phyloP scores from a whole-genome alignment of 768 basidiomycete species.

The Mycena rebaudengoi region DNA sequence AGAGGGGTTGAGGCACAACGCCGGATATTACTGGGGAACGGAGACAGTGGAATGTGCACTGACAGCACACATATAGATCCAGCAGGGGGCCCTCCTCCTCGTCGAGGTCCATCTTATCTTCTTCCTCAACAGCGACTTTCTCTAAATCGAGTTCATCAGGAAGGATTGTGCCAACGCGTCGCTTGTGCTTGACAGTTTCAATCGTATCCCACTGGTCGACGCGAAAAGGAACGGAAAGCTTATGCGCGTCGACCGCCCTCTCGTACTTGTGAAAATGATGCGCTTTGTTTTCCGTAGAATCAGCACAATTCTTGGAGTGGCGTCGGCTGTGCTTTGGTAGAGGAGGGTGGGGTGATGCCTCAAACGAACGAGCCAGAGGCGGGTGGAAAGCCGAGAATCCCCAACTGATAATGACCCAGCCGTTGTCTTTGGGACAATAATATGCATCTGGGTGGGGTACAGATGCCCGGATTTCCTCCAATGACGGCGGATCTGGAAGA shows the following conservation, averaged over 20 bases:
- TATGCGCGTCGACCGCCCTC: conserved; percentile 73
- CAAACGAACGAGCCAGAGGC: conserved; percentile 66
- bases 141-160: conserved; percentile 54
- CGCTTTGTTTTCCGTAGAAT: conserved; percentile 58
- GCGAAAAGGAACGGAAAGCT: conserved; percentile 68
- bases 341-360: conserved; percentile 45
- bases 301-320: conserved; percentile 20
- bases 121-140: conserved; percentile 44
- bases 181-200: conserved; percentile 58
- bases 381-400: conserved; percentile 69
- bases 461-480: conserved; percentile 70
- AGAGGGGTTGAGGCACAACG: conserved; percentile 67
- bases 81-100: conserved; percentile 65
- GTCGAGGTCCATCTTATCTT: conserved; percentile 40
- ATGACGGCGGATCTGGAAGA: conserved; percentile 50
- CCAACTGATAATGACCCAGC: conserved; percentile 83
- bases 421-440: conserved; percentile 84
- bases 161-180: conserved; percentile 51
- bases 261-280: conserved; percentile 86
- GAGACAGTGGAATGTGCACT: conserved; percentile 79
- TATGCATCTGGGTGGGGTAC: conserved; percentile 86
- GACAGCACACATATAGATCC: conserved; percentile 86
- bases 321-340: conserved; percentile 63
- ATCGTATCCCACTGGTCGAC: conserved; percentile 68
- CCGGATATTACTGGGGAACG: conserved; percentile 78